Evolutionary conservation across 2,329 filamentous ascomycete species (phyloP).

Genomic region (Acrodontium crateriforme): DNA sequence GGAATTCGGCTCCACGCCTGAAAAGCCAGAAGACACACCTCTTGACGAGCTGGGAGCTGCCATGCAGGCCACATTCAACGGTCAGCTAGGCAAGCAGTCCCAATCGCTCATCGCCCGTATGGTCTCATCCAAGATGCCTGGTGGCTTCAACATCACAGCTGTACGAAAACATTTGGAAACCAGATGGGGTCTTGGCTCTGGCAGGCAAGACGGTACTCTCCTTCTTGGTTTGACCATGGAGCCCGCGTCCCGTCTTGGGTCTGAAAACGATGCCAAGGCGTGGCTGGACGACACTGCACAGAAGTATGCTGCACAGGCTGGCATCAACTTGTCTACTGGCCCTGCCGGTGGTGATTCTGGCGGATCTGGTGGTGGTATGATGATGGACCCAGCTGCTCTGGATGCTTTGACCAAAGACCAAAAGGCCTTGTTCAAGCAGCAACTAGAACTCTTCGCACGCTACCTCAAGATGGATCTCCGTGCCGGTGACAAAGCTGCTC

Average conservation of each 20-base stretch:
- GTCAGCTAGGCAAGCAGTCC: slow-evolving; percentile 93
- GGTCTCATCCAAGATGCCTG: slow-evolving; percentile 98
- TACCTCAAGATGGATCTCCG: slow-evolving; percentile 96
- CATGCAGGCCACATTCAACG: slow-evolving; percentile 98
- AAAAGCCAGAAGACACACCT: slow-evolving; percentile 95
- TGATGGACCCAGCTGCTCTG: slow-evolving; percentile 97
- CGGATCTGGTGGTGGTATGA: slow-evolving; percentile 72
- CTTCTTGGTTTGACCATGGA: slow-evolving; percentile 87
- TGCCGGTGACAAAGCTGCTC: slow-evolving; percentile 86
- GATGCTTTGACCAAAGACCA: slow-evolving; percentile 97
- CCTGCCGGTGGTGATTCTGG: slow-evolving; percentile 57
- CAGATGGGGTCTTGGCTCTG: slow-evolving; percentile 74
- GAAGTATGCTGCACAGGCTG: slow-evolving; percentile 74
- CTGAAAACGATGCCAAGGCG: slow-evolving; percentile 79
- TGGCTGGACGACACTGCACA: slow-evolving; percentile 81
- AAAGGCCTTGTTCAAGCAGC: slow-evolving; percentile 90
- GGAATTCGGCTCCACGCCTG: slow-evolving; percentile 93
- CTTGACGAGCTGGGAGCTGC: slow-evolving; percentile 87
- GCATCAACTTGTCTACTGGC: slow-evolving; percentile 68
- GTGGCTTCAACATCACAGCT: slow-evolving; percentile 95
- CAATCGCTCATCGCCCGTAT: slow-evolving; percentile 83
- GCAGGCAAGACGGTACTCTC: slow-evolving; percentile 82
- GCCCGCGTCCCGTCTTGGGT: slow-evolving; percentile 72
- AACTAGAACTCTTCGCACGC: slow-evolving; percentile 84
- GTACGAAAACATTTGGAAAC: slow-evolving; percentile 92